phyloP scores from a whole-genome alignment of 129 eudicot species.

The Ambrosia artemisiifolia region DNA sequence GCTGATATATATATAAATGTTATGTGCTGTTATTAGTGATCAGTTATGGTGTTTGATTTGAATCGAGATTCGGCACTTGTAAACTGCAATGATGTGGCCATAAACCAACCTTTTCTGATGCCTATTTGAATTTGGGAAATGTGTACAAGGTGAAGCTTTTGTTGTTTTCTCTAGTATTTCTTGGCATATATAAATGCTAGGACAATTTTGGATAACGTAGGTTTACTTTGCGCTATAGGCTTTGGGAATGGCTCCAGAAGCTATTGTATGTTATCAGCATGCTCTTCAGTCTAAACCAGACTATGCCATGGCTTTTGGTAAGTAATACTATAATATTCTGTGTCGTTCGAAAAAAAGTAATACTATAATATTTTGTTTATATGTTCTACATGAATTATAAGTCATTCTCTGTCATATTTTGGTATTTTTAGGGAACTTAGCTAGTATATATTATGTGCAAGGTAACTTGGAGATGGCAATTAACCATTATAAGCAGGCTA shows the following conservation, averaged over 20 bases:
- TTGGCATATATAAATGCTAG: constrained; percentile 25
- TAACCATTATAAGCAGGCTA: constrained; percentile 74
- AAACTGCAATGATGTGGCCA: too few species aligned
- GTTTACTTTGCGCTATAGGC: constrained; percentile 50
- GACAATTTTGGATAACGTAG: constrained; percentile 15
- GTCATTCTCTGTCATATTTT: not conserved
- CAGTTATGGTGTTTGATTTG: too few species aligned
- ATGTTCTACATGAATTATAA: constrained; percentile 1
- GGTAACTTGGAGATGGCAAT: constrained; percentile 92
- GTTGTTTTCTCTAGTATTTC: constrained; percentile 23
- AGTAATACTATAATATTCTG: too few species aligned
- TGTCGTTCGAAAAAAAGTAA: too few species aligned
- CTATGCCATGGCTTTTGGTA: constrained; percentile 88
- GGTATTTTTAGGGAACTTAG: constrained; percentile 66
- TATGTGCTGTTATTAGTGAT: too few species aligned
- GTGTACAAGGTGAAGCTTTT: constrained; percentile 70
- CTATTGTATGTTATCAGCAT: constrained; percentile 80
- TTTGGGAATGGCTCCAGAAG: constrained; percentile 83
- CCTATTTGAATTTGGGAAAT: constrained; percentile 82
- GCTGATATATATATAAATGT: too few species aligned
- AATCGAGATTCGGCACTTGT: too few species aligned
- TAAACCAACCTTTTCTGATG: constrained; percentile 84
- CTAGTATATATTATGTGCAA: constrained; percentile 83
- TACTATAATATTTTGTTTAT: not conserved
- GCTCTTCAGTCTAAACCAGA: constrained; percentile 88